A percentile compares a stretch with the other conserved stretches of the same genome.
Conservation (phyloP, 108 stramenopile species). For the Nannochloropsis salina region DNA sequence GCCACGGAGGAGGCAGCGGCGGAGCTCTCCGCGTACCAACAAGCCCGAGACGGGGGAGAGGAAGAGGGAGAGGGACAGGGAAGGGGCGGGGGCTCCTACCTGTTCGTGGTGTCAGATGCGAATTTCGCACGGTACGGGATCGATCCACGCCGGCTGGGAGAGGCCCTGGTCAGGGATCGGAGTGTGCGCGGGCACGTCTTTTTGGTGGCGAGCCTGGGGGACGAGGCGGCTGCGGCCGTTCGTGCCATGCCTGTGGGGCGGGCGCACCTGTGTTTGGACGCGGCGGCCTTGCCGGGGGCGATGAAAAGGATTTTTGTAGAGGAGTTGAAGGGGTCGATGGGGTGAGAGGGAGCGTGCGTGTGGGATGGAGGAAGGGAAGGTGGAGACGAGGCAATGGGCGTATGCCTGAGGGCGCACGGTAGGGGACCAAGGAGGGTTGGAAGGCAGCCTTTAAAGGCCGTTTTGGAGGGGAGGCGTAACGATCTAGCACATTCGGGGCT, state of each 20-base stretch:
- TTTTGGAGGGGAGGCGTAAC: too few relatives aligned
- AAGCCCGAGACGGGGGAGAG: slow-evolving; percentile 32
- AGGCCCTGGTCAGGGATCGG: not conserved
- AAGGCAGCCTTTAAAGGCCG: too few relatives aligned
- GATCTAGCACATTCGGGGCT: too few relatives aligned
- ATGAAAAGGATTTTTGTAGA: slow-evolving; percentile 33
- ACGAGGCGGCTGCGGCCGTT: slow-evolving; percentile 31
- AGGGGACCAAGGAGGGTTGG: too few relatives aligned
- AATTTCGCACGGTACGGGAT: slow-evolving; percentile 77
- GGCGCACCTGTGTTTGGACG: slow-evolving; percentile 33
- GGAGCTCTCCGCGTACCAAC: slow-evolving; percentile 36
- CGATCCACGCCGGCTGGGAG: slow-evolving; percentile 41
- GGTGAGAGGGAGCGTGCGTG: not conserved
- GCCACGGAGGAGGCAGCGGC: slow-evolving; percentile 64
- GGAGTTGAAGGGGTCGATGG: not conserved
- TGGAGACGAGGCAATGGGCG: too few relatives aligned
- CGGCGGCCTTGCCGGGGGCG: slow-evolving; percentile 25
- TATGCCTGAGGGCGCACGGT: too few relatives aligned
- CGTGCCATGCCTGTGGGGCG: slow-evolving; percentile 35
- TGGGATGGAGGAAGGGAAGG: too few relatives aligned
- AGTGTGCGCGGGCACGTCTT: slow-evolving; percentile 30
- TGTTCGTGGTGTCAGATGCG: slow-evolving; percentile 73
- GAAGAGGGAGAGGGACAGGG: slow-evolving; percentile 29
- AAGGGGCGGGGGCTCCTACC: slow-evolving; percentile 25
- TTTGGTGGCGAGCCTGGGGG: slow-evolving; percentile 33